Conservation (phyloP, 2,329 filamentous ascomycete species). For the Pyricularia sp. region DNA sequence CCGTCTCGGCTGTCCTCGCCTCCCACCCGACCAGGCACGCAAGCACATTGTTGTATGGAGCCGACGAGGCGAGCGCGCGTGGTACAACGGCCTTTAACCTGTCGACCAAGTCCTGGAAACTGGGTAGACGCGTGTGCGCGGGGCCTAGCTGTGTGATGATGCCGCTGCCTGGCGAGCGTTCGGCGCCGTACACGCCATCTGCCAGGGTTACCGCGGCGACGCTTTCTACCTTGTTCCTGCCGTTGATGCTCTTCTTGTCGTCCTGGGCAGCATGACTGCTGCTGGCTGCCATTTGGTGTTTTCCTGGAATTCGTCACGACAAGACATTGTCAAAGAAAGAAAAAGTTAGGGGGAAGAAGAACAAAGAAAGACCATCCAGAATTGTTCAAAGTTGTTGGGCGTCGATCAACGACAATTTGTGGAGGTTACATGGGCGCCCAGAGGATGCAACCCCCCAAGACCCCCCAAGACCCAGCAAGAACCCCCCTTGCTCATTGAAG, state of each 20-base stretch:
- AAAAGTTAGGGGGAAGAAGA: background rate
- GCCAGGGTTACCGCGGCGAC: background rate
- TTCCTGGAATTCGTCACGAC: background rate
- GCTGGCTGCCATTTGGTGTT: background rate
- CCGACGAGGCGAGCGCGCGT: background rate
- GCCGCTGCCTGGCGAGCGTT: background rate
- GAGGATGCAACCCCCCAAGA: background rate
- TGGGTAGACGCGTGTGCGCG: background rate
- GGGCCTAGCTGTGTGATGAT: slow-evolving; percentile 2
- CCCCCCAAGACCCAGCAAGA: too few relatives aligned
- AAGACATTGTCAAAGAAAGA: background rate
- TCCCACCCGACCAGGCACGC: slow-evolving; percentile 2
- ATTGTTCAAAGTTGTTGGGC: background rate
- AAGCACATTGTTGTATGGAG: background rate
- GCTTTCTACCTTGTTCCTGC: background rate
- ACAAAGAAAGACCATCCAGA: background rate
- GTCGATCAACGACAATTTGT: background rate
- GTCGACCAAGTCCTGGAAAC: slow-evolving; percentile 1
- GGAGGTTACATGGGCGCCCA: background rate
- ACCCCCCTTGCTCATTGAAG: background rate
- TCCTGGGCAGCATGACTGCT: background rate
- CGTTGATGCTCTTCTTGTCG: background rate
- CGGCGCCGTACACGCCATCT: background rate
- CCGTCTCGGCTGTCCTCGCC: background rate
- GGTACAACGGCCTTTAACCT: background rate